Evolutionary conservation across 495 filamentous ascomycete species (phyloP), one percentile per base, ranked within the genome.

Genomic region (Apodospora peruviana): DNA sequence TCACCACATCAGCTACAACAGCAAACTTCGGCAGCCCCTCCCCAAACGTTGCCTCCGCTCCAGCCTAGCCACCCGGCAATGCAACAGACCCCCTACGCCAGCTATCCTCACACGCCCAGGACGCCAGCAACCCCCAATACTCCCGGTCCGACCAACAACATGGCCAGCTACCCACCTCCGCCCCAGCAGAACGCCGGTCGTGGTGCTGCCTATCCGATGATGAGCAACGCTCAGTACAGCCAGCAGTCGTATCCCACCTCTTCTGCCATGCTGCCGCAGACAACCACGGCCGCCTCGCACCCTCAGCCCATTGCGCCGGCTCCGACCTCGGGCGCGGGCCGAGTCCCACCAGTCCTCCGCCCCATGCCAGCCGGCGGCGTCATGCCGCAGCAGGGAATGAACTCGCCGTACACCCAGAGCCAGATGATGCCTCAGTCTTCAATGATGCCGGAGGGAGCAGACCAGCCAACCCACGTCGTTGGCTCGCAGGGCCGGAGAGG

Each of bases 401-500:
- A 61, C 18, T 73, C 76, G 9, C 71, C 69, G 18, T 77, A 78
- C 57, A 67, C 65, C n/a, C 70, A 75, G 50, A 68, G 68, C 40
- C 67, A 67, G 7, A 59, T 73, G 54, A 75, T 73, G 62, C 50
- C 59, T 24, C 69, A 65, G 43, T 68, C 68, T 16, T 58, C 57
- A 16, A 59, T 73, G 43, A 55, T 76, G 16, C 66, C 67, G 18
- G 72, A 78, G 22, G 70, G 77, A 16, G 57, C 66, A 21, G 77
- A 80, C 10, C 80, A 82, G 53, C 88, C 88, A 2, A 89, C 86
- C 3, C 90, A 95, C 67, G 90, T 96, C 24, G 90, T 96, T 29
- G 90, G 90, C 10, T 91, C 89, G 38, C 90, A 96, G 71, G 90
- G 90, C 25, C 82, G 90, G 20, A 78, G 90, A 49, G 90, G 90